phyloP scores from a whole-genome alignment of 306 rosid species.

The Astragalus membranaceus region DNA sequence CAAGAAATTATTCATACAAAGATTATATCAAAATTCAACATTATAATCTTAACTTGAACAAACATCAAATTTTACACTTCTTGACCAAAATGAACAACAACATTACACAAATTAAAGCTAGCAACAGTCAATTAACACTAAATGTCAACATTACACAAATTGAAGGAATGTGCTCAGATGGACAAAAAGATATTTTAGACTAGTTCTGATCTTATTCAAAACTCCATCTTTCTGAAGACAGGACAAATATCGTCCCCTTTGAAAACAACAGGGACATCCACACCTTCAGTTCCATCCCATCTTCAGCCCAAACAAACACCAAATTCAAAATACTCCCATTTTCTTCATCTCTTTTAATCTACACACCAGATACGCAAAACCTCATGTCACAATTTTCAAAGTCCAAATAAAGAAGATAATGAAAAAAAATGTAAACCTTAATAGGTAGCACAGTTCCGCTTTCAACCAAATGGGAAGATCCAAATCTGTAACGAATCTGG shows the following conservation, averaged over 20 bases:
- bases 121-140: too few species aligned
- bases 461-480: constrained; percentile 67
- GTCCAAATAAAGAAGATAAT: not conserved
- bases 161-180: constrained; percentile 75
- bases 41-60: too few species aligned
- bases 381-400: not conserved
- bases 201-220: constrained; percentile 62
- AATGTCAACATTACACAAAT: too few species aligned
- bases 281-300: constrained; percentile 69
- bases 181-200: constrained; percentile 59
- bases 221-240: constrained; percentile 80
- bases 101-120: too few species aligned
- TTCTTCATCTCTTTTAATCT: constrained; percentile 72
- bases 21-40: too few species aligned
- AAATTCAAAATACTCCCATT: constrained; percentile 68
- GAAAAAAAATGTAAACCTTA: constrained; percentile 39
- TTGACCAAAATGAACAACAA: too few species aligned
- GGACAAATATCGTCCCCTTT: constrained; percentile 76
- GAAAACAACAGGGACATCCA: constrained; percentile 79
- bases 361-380: not conserved
- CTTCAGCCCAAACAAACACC: constrained; percentile 95
- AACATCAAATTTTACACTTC: too few species aligned
- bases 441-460: constrained; percentile 76
- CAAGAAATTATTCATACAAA: too few species aligned
- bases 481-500: constrained; percentile 92